Evolutionary conservation across 208 protist genomes (phyloP), one percentile per base, ranked within the genome.

Genomic region (Crithidia thermophila): DNA sequence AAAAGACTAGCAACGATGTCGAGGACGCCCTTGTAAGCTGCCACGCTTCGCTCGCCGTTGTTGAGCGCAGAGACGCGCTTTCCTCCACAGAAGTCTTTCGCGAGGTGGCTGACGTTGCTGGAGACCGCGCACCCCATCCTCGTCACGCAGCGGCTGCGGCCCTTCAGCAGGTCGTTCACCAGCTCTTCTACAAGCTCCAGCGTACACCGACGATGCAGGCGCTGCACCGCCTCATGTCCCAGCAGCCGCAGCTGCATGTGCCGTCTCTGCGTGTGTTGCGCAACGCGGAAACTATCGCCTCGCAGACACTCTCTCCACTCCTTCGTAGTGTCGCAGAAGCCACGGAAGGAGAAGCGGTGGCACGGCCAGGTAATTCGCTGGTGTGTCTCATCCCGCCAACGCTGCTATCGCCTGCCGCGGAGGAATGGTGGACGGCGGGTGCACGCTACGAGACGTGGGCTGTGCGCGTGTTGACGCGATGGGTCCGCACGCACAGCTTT

Each of bases 181-280:
- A 59, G 31, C 42, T 75, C 18, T 60, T 75, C 28, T 16, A 30
- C 27, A n/a, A 50, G 18, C 34, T 75, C 16, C 68, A 68, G 61
- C 59, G 68, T 5, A 37, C n/a, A 20, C 68, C 60, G 5, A 75
- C 68, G 5, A 75, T 75, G 68, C 59, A 64, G 52, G 58, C 34
- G 23, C 52, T 75, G 11, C 30, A 27, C 13, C 31, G 68, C 25
- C 62, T 68, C 34, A 33, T 75, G 8, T 56, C 36, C 0, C 13
- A 40, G 0, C 52, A 68, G 60, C 68, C 68, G 27, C 68, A 75
- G 60, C 34, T 75, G 27, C 68, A 67, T 50, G 23, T 75, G 1
- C 68, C 68, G 1, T 74, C 68, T 16, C 21, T 61, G 34, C 68
- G 68, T 9, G 33, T 50, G 3, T 49, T 74, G 42, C 39, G 6